A percentile compares a stretch with the other conserved stretches of the same genome.
phyloP scores from a whole-genome alignment of 768 basidiomycete genomes.

The Pleurotus platypus region DNA sequence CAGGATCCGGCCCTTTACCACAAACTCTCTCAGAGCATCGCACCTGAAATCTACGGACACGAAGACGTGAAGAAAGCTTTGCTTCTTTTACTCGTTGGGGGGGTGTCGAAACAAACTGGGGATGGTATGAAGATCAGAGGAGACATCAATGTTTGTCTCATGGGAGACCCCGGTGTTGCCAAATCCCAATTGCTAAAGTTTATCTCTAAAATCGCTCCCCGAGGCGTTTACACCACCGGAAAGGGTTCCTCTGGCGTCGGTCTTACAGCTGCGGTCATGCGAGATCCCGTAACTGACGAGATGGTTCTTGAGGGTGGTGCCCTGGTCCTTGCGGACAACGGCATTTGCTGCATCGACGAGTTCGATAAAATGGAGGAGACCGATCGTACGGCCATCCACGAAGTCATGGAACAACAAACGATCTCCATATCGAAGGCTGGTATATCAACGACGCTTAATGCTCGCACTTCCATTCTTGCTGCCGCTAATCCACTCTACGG shows the following conservation, averaged over 20 bases:
- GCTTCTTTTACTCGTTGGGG: slow-evolving; percentile 87
- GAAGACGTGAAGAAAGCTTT: slow-evolving; percentile 96
- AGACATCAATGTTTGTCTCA: slow-evolving; percentile 94
- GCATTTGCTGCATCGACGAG: slow-evolving; percentile 99
- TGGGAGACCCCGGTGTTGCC: slow-evolving; percentile 99
- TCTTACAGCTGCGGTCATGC: slow-evolving; percentile 98
- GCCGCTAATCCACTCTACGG: slow-evolving; percentile 98
- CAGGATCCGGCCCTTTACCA: slow-evolving; percentile 79
- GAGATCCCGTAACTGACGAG: slow-evolving; percentile 98
- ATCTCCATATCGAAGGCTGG: slow-evolving; percentile 99
- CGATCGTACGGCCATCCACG: slow-evolving; percentile 97
- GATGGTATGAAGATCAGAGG: slow-evolving; percentile 99
- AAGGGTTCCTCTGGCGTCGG: slow-evolving; percentile 98
- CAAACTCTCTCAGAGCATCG: slow-evolving; percentile 89
- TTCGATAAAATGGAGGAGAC: slow-evolving; percentile 99
- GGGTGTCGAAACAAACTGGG: slow-evolving; percentile 91
- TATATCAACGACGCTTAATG: slow-evolving; percentile 97
- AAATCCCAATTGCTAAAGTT: slow-evolving; percentile 98
- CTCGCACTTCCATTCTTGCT: slow-evolving; percentile 94
- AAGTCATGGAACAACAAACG: slow-evolving; percentile 99
- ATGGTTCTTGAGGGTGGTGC: slow-evolving; percentile 99
- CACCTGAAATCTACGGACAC: slow-evolving; percentile 98
- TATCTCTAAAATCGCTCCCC: slow-evolving; percentile 96
- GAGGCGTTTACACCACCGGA: slow-evolving; percentile 97
- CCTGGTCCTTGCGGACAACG: slow-evolving; percentile 97